Evolutionary conservation across 2,329 filamentous ascomycete species (phyloP).

Genomic region (Exophiala oligosperma): DNA sequence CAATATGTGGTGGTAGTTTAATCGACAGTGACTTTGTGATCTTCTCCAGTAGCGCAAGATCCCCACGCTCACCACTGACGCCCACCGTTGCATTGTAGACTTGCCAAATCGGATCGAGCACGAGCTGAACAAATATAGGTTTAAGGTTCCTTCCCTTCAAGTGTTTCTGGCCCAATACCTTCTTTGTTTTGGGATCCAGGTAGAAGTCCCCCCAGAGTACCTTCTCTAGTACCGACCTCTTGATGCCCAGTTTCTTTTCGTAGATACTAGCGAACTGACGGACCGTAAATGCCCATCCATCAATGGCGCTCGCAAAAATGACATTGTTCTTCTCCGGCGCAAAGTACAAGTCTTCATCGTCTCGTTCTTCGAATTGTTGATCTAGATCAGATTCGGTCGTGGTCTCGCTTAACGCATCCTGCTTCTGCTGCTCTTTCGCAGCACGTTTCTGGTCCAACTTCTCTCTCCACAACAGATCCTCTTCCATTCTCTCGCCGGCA

Average conservation of each 20-base stretch:
- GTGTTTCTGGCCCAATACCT: conserved; percentile 86
- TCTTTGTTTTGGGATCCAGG: conserved; percentile 93
- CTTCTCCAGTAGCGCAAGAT: conserved; percentile 81
- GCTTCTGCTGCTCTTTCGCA: conserved; percentile 57
- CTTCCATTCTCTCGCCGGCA: conserved; percentile 97
- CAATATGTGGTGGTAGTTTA: conserved; percentile 77
- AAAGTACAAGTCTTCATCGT: conserved; percentile 97
- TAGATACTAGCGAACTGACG: conserved; percentile 91
- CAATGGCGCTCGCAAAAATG: conserved; percentile 95
- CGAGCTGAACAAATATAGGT: conserved; percentile 95
- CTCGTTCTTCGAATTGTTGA: conserved; percentile 77
- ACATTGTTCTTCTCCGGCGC: conserved; percentile 98
- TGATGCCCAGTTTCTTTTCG: conserved; percentile 96
- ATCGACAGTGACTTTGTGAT: conserved; percentile 90
- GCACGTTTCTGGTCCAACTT: conserved; percentile 79
- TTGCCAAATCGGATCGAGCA: conserved; percentile 94
- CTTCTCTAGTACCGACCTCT: conserved; percentile 82
- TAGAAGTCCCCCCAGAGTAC: conserved; percentile 97
- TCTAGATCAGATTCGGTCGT: conserved; percentile 45
- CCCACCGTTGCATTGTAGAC: conserved; percentile 89
- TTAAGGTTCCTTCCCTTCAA: conserved; percentile 88
- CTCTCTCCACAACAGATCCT: conserved; percentile 94
- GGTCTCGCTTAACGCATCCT: conserved; percentile 30
- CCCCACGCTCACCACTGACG: conserved; percentile 72
- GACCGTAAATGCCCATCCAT: conserved; percentile 98